Evolutionary conservation across 768 basidiomycete species (phyloP).

Genomic region (Boletus rubroflammeus): DNA sequence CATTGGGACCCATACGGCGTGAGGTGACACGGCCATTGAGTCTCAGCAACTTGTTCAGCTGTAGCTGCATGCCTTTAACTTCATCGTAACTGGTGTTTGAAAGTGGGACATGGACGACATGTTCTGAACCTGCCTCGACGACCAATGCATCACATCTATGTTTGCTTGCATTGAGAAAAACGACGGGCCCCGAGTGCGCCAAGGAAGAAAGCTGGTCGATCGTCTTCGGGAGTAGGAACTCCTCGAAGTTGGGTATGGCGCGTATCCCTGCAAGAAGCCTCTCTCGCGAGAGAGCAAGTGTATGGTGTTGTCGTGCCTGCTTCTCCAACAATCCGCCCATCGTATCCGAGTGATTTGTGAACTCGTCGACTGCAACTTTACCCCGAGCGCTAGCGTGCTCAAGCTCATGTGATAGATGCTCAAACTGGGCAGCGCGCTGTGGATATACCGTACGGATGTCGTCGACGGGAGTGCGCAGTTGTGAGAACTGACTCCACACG

Average conservation of each 20-base stretch:
- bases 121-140: background rate
- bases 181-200: background rate
- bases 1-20: background rate
- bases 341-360: too few species aligned
- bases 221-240: background rate
- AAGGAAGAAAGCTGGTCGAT: background rate
- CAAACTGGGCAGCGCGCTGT: background rate
- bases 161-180: background rate
- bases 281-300: background rate
- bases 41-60: background rate
- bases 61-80: background rate
- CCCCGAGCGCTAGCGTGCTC: background rate
- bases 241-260: background rate
- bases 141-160: background rate
- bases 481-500: background rate
- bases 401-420: background rate
- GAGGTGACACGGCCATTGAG: background rate
- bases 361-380: background rate
- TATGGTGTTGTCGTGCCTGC: background rate
- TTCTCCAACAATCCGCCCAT: background rate
- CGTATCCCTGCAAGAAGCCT: background rate
- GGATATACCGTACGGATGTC: background rate
- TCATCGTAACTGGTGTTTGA: background rate
- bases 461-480: background rate
- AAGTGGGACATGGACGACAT: background rate